Base-by-base conservation (phyloP, 1,284 basidiomycete species). In the Fereydounia khargensis region DNA sequence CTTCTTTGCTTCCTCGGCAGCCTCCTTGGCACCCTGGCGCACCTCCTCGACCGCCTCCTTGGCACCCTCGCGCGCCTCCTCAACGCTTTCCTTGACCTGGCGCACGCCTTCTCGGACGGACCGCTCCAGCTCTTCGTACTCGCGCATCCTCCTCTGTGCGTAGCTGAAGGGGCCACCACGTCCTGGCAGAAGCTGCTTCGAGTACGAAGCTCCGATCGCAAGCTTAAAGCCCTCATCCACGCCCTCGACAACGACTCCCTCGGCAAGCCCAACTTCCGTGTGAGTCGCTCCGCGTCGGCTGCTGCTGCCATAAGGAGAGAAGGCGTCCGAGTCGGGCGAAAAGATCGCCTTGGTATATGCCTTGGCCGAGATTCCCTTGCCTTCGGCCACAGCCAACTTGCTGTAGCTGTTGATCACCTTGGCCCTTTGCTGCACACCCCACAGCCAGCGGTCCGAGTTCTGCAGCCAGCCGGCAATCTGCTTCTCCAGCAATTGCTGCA, bases 321-420 rank as follows among this genome's bases (percentile, higher is more conserved):
- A 54, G n/a, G 49, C 56, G 17, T 59, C 55, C 14, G 49, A 39
- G 1, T 51, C 50, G 51, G 75, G 68, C 28, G 73, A 72, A 67
- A 81, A 77, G 65, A 81, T 65, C 30, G 78, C 79, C 35, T 77
- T 76, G 52, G 80, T 52, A 66, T 79, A 80, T 68, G 77, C 52
- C 18, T 60, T 77, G 18, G 78, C 70, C 37, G 76, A 70, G 18
- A 79, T 74, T 35, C 73, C 71, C 28, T 77, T 74, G 42, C 62
- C 62, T 8, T 30, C 27, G 23, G 51, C 24, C 14, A 54, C 10
- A 2, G 58, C 53, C 7, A 36, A 27, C 46, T 52, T 55, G 35
- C 42, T 49, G 46, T 65, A 65, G 23, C 76, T 76, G 65, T 77
- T 74, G 16, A 79, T 78, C 9, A 78, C 79, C 47, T 78, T 77